These are phyloP conservation scores for Teratosphaeria nubilosa DNA, from an alignment of 2,329 filamentous ascomycete species.

Conservation along the genomic window DNA sequence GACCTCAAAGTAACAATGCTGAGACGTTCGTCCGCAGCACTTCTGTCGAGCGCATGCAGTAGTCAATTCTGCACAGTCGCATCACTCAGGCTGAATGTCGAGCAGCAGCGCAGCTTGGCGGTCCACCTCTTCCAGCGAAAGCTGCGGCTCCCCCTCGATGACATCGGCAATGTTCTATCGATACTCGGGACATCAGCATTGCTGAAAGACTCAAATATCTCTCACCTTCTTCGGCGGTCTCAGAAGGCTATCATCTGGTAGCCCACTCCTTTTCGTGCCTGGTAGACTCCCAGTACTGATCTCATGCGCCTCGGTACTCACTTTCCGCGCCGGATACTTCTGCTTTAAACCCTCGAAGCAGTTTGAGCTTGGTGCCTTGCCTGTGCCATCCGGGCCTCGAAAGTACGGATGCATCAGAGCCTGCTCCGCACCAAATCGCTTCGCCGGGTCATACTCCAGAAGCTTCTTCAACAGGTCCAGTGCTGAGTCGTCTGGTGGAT, in stretches of 20 bases:
- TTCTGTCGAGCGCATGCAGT: background rate
- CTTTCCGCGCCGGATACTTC: constrained; percentile 80
- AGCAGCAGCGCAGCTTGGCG: background rate
- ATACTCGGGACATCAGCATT: background rate
- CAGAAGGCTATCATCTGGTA: constrained; percentile 71
- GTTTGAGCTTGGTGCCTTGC: constrained; percentile 53
- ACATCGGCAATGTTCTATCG: background rate
- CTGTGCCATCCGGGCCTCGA: constrained; percentile 26
- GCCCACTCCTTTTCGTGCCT: constrained; percentile 77
- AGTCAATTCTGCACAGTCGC: background rate
- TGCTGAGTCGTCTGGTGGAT: constrained; percentile 50
- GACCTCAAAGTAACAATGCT: background rate
- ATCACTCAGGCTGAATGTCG: background rate
- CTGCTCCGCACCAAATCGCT: constrained; percentile 75
- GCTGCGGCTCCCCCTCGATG: background rate
- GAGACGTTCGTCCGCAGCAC: background rate
- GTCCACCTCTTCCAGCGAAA: background rate
- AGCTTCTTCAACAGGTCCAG: constrained; percentile 72
- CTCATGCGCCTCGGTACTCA: constrained; percentile 92
- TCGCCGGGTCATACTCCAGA: constrained; percentile 85
- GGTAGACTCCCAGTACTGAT: constrained; percentile 83
- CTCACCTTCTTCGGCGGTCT: constrained; percentile 46
- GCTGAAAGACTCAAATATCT: constrained; percentile 26
- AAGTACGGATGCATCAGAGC: constrained; percentile 92
- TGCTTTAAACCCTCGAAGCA: constrained; percentile 85